Base-by-base conservation (phyloP, 177 flowering plant genomes). In the Vitis hybrid region DNA sequence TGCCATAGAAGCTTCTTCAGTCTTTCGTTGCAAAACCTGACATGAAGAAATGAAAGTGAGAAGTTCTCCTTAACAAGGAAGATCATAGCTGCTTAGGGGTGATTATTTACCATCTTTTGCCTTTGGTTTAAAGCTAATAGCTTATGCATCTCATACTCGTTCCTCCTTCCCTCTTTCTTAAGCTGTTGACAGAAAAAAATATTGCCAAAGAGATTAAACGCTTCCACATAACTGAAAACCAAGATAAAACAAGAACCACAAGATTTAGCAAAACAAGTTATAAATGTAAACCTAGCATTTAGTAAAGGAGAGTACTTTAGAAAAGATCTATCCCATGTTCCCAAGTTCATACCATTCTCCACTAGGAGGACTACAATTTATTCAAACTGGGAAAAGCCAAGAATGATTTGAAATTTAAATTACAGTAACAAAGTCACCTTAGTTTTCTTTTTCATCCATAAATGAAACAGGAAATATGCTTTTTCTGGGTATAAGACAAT, bases 81-180 rank as follows among this genome's bases (percentile, higher is more conserved):
- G 24, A 17, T 11, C 49, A 11, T 24, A 63, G n/a, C 7, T 7
- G n/a, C 8, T 11, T 12, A 63, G 56, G 60, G 56, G 5, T 55
- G 54, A 1, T 55, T 50, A 19, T 19, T 74, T 85, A 94, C 99
- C 99, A 88, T 84, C 79, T 94, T 96, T 74, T 94, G 98, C 77
- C 97, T 87, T 71, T 92, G 97, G 72, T 90, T 94, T 71, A 92
- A 80, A 67, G 97, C 92, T 70, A 89, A 71, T 12, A 96, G 82
- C 78, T 92, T 92, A 69, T 94, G 97, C 98, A 96, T 92, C 81
- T 94, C 98, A 74, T 90, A 94, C 75, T 94, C 98, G 70, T 90
- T 96, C 78, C 97, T 85, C 73, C 97, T 86, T 62, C 95, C 96
- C 74, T 94, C 97, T 82, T 96, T 94, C 86, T 90, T 92, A 14